Conservation (phyloP, 2,329 filamentous ascomycete genomes). For the Akanthomyces lecanii region DNA sequence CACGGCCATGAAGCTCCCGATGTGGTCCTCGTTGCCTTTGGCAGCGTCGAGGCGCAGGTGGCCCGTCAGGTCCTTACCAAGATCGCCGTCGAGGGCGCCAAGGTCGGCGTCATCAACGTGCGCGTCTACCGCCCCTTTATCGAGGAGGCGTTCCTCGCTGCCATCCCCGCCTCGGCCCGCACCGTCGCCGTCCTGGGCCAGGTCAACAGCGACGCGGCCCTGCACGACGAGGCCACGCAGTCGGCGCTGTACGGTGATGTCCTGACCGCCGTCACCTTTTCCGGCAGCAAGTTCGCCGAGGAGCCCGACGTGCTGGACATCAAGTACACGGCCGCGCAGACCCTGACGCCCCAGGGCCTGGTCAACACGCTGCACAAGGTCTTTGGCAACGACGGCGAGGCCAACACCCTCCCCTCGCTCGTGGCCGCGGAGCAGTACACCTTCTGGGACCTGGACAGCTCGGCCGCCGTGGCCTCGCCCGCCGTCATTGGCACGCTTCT, state of each 20-base stretch:
- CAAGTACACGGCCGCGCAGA: slow-evolving; percentile 75
- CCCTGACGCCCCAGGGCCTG: slow-evolving; percentile 52
- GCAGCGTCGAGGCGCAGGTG: slow-evolving; percentile 83
- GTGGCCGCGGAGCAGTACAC: slow-evolving; percentile 74
- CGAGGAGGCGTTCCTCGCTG: slow-evolving; percentile 86
- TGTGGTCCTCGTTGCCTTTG: slow-evolving; percentile 85
- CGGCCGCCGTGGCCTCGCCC: slow-evolving; percentile 61
- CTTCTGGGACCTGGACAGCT: slow-evolving; percentile 88
- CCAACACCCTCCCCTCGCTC: slow-evolving; percentile 37
- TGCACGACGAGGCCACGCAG: slow-evolving; percentile 16
- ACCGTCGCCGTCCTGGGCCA: slow-evolving; percentile 85
- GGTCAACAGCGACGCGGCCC: slow-evolving; percentile 65
- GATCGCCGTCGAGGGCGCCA: slow-evolving; percentile 67
- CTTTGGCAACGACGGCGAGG: slow-evolving; percentile 51
- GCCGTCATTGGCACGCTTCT: slow-evolving; percentile 52
- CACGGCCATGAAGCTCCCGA: slow-evolving; percentile 76
- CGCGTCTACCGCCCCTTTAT: slow-evolving; percentile 93
- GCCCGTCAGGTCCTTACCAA: slow-evolving; percentile 74
- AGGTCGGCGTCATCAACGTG: slow-evolving; percentile 84
- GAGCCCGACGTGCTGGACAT: slow-evolving; percentile 69
- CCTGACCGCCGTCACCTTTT: slow-evolving; percentile 77
- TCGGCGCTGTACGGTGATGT: slow-evolving; percentile 94
- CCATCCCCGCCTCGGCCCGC: slow-evolving; percentile 69
- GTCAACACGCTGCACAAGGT: slow-evolving; percentile 47
- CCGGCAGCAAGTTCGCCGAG: slow-evolving; percentile 58